phyloP scores from a whole-genome alignment of 805 yeast genomes.

The Saturnispora ahearnii region DNA sequence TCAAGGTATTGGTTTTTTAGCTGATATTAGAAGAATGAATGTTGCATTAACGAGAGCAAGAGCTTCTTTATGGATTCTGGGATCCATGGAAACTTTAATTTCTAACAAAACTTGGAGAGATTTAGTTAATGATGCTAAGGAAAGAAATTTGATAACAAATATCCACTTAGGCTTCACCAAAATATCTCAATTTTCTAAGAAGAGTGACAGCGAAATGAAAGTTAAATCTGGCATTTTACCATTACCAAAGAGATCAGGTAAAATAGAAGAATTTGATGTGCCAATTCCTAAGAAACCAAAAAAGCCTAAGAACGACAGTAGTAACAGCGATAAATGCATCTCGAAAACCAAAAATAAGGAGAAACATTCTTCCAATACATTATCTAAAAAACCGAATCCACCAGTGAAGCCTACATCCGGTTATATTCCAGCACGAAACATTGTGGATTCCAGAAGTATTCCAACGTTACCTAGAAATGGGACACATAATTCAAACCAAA shows the following conservation, averaged over 20 bases:
- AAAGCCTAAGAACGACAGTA: background rate
- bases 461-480: constrained; percentile 5
- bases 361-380: background rate
- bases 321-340: background rate
- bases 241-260: constrained; percentile 3
- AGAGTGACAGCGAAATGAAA: background rate
- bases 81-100: constrained; percentile 58
- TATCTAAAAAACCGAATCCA: background rate
- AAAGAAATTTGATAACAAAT: constrained; percentile 29
- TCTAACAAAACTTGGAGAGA: constrained; percentile 66
- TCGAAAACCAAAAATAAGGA: background rate
- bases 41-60: constrained; percentile 94
- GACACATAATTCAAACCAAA: background rate
- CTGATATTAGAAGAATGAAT: constrained; percentile 91
- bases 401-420: background rate
- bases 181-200: background rate
- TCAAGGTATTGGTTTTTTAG: constrained; percentile 74
- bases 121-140: constrained; percentile 56
- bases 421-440: constrained; percentile 1
- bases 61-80: constrained; percentile 87
- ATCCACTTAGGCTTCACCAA: constrained; percentile 23
- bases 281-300: background rate
- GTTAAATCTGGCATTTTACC: constrained; percentile 6
- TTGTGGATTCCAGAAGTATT: constrained; percentile 5
- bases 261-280: background rate